Base-by-base conservation (phyloP, 192 early-diverging fungal genomes). In the Linnemannia schmuckeri region DNA sequence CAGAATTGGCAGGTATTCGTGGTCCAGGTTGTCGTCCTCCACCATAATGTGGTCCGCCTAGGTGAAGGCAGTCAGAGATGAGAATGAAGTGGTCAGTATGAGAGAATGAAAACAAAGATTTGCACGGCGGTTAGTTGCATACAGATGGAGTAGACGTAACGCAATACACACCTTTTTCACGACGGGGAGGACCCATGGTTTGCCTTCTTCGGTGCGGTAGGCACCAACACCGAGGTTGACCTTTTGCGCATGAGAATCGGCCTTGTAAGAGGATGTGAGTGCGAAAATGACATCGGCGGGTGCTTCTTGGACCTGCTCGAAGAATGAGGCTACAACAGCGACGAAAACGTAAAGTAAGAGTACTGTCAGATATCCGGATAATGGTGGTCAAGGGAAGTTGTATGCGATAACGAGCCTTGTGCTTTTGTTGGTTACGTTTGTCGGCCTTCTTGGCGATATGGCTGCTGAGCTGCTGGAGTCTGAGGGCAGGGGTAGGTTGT, bases 161-260 rank as follows among this genome's bases (percentile, higher is more conserved):
- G 17, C 49, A 52, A 9, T 55, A 15, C 49, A 33, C 82, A 96
- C 96, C 94, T 98, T 98, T 76, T 90, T 92, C 35, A 99, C 98
- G 40, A 97, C 97, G 13, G 97, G 97, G 9, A 99, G 93, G 9
- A 98, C 91, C 95, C 96, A 99, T 33, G 98, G 98, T 89, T 98
- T 97, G 79, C 97, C 96, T 18, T 95, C 85, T 80, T 98, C 94
- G 77, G 95, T 96, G 71, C 98, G 93, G 89, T 98, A 99, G 6
- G 98, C 98, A 70, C 98, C 98, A 9, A 99, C 97, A 80, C 97
- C 96, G 41, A 99, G 88, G 85, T 98, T 98, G 42, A 99, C 94
- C 89, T 98, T 99, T 66, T 92, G 77, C 49, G 92, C 88, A 83
- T 93, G 87, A 1, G 90, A 87, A 81, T 99, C 97, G 44, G 95